Percentiles rank a stretch among this genome's conserved stretches.
phyloP scores from a whole-genome alignment of 257 asterid genomes.

The Paulownia fortunei region DNA sequence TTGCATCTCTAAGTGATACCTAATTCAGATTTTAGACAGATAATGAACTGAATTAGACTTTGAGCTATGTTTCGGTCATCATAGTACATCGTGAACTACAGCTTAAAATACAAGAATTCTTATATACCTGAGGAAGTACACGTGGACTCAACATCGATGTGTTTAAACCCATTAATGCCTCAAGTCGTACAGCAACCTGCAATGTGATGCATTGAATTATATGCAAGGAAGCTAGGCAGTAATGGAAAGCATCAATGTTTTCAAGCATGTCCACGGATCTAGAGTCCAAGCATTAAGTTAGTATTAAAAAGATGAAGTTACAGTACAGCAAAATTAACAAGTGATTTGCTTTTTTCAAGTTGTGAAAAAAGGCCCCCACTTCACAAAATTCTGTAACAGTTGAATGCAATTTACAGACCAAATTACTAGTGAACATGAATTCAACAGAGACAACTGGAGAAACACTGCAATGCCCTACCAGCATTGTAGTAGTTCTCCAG shows the following conservation, averaged over 20 bases:
- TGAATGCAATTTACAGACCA: background rate
- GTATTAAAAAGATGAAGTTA: background rate
- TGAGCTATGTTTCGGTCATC: background rate
- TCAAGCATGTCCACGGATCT: background rate
- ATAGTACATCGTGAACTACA: constrained; percentile 18
- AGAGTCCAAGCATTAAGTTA: background rate
- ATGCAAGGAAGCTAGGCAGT: constrained; percentile 10
- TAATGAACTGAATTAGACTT: constrained; percentile 18
- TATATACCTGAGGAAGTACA: constrained; percentile 59
- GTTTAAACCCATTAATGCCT: constrained; percentile 65
- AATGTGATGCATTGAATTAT: constrained; percentile 28
- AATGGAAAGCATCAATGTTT: constrained; percentile 12
- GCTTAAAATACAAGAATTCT: constrained; percentile 6
- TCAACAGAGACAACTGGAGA: background rate
- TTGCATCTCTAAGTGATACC: constrained; percentile 58
- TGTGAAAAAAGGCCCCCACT: constrained; percentile 10
- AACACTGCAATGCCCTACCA: background rate
- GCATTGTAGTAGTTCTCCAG: background rate
- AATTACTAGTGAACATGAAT: background rate
- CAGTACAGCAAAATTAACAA: background rate
- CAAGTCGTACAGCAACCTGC: constrained; percentile 77
- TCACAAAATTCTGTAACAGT: constrained; percentile 2
- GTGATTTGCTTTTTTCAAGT: background rate
- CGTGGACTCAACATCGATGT: constrained; percentile 62
- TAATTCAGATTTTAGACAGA: constrained; percentile 35